Evolutionary conservation across 2,329 filamentous ascomycete species (phyloP), one percentile per base, ranked within the genome.

Genomic region (Sclerotinia spermophila): DNA sequence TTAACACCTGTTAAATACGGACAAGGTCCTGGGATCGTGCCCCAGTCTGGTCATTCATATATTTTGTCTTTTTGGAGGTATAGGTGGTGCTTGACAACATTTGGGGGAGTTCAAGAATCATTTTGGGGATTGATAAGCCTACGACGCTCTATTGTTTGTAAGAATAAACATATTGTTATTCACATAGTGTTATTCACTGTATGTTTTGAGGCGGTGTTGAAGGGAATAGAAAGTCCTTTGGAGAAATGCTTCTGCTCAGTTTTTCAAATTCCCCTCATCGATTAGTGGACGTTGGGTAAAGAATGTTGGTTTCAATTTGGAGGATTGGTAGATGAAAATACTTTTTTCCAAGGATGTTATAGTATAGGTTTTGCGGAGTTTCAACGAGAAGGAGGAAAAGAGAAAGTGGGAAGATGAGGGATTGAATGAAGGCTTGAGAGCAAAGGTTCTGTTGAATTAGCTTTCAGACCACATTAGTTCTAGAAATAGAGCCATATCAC

Each of bases 11-110:
- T 59, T 59, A 40, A 59, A 40, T n/a, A 40, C 56, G 56, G 56
- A 59, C 56, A 59, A 59, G 56, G 56, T 59, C 56, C 56, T 59
- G 56, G 56, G 56, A 59, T 59, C 56, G 56, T 59, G 56, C 56
- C 56, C 56, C 56, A 59, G 56, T 59, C 56, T 59, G 56, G 56
- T 59, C 56, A 59, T 17, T 2, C 21, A 8, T 10, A 10, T 0
- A 4, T 58, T 58, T 58, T 33, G 5, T 35, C 5, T 17, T 55
- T 38, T 10, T 17, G 17, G 6, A 19, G 27, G 21, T 15, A 11
- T 17, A n/a, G 11, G 21, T 3, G 5, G 2, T n/a, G 11, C 33
- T 59, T n/a, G 2, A 2, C 8, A 5, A 2, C 40, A 8, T 59
- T n/a, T 17, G 11, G 13, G 24, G 21, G 13, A 13, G 0, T 17